These are phyloP conservation scores for Jasminum sambac DNA, from an alignment of 257 asterid genomes.

Conservation along the genomic window DNA sequence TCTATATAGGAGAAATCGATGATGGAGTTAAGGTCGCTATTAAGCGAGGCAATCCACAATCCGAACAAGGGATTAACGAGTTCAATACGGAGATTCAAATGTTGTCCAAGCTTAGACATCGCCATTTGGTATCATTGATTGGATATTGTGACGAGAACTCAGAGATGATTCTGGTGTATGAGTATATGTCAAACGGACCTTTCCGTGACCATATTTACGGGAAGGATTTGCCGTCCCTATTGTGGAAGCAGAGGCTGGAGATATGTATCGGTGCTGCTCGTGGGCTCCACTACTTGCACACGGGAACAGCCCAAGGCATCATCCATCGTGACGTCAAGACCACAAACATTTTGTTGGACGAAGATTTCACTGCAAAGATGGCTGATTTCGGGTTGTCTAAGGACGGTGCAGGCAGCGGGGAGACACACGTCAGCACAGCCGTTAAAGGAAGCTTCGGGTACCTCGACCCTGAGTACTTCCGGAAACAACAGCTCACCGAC, in stretches of 20 bases:
- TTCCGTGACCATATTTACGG: slow-evolving; percentile 78
- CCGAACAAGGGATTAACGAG: slow-evolving; percentile 91
- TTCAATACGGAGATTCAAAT: slow-evolving; percentile 92
- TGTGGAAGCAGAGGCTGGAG: slow-evolving; percentile 86
- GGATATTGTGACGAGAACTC: slow-evolving; percentile 88
- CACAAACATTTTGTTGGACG: slow-evolving; percentile 80
- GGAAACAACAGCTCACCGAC: slow-evolving; percentile 81
- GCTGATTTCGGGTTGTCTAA: slow-evolving; percentile 94
- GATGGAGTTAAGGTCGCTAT: slow-evolving; percentile 79
- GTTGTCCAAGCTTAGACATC: slow-evolving; percentile 84
- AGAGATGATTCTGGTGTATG: slow-evolving; percentile 91
- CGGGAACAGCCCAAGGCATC: slow-evolving; percentile 83
- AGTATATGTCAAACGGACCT: slow-evolving; percentile 88
- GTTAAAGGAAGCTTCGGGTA: slow-evolving; percentile 97
- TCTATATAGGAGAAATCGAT: slow-evolving; percentile 62
- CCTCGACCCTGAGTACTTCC: slow-evolving; percentile 84
- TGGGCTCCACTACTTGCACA: slow-evolving; percentile 87
- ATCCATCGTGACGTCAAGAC: slow-evolving; percentile 90
- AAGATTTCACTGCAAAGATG: slow-evolving; percentile 74
- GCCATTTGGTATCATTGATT: slow-evolving; percentile 82
- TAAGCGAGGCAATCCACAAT: slow-evolving; percentile 91
- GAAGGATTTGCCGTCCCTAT: slow-evolving; percentile 39
- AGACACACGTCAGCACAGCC: slow-evolving; percentile 86
- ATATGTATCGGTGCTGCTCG: slow-evolving; percentile 92
- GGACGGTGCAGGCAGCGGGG: slow-evolving; percentile 57